Base-by-base conservation (phyloP, 768 basidiomycete genomes). In the Serendipita sp. region DNA sequence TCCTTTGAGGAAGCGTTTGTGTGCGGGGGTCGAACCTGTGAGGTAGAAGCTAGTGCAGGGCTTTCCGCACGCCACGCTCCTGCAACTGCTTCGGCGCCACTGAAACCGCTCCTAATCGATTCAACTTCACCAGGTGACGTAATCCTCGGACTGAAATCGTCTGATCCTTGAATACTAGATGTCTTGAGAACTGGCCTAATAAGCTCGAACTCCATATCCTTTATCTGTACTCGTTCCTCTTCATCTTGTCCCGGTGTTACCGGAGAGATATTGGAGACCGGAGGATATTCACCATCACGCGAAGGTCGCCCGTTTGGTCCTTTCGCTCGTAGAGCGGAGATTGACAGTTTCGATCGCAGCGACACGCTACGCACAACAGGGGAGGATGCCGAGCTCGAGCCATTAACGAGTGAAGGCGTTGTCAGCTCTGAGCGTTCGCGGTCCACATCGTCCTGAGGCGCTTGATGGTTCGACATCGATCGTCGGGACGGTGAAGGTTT, bases 201-300 rank as follows among this genome's bases (percentile, higher is more conserved):
- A 14, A 90, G 79, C 72, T 89, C 85, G 66, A 91, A 90, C 66
- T 90, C 88, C 77, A 83, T 84, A 69, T 90, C 85, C 69, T 86
- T 75, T 5, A 90, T 84, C 62, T 90, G 88, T 3, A 89, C 77
- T 1, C 80, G 81, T 66, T 86, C 81, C 42, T 75, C 73, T 3
- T 79, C 76, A 71, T 72, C 60, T 61, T 62, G 16, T 68, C 70
- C 5, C 70, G 68, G 3, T 61, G 63, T 3, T 71, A 69, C 2
- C 61, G 65, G 3, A 68, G 60, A 58, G 45, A 69, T 67, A 68
- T 51, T 71, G 17, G 43, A 42, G 16, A 60, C 22, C 28, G 62
- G 51, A 7, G 63, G 22, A 31, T 61, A 34, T 16, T 58, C 34
- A 20, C 41, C 28, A 33, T 42, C 48, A 28, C 30, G 62, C 22